Conservation (phyloP, 108 stramenopile genomes). For the Conticribra guillardii region DNA sequence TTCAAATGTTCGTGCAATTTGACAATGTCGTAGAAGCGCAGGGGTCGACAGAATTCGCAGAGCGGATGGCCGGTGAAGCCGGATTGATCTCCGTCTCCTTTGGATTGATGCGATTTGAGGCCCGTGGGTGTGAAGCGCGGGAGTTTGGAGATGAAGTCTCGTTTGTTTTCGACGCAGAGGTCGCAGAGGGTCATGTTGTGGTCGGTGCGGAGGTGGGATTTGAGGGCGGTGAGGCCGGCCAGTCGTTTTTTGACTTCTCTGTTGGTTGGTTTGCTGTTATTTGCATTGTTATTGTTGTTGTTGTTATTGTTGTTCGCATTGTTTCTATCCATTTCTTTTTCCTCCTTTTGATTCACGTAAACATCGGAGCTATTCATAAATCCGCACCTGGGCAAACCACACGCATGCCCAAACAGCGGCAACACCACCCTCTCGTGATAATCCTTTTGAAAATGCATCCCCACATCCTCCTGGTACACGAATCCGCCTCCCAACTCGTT, state of each 20-base stretch:
- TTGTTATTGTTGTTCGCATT: not conserved
- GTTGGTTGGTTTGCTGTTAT: slow-evolving; percentile 13
- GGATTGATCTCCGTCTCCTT: slow-evolving; percentile 69
- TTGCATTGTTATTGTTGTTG: slow-evolving; percentile 26
- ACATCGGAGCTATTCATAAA: slow-evolving; percentile 44
- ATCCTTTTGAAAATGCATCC: slow-evolving; percentile 73
- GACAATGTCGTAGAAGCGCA: slow-evolving; percentile 81
- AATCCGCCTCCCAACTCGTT: slow-evolving; percentile 52
- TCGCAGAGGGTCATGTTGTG: slow-evolving; percentile 77
- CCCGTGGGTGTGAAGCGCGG: slow-evolving; percentile 67
- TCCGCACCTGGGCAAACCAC: slow-evolving; percentile 51
- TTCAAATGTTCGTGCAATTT: slow-evolving; percentile 85
- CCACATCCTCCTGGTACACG: slow-evolving; percentile 67
- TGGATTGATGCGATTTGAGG: slow-evolving; percentile 67
- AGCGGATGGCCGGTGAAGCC: slow-evolving; percentile 84
- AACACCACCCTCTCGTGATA: slow-evolving; percentile 62
- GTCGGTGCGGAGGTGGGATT: slow-evolving; percentile 69
- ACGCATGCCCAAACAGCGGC: slow-evolving; percentile 70
- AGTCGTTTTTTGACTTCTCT: slow-evolving; percentile 38
- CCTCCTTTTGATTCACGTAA: slow-evolving; percentile 27
- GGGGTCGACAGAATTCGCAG: slow-evolving; percentile 87
- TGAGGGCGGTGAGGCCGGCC: slow-evolving; percentile 51
- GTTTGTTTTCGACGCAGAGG: slow-evolving; percentile 78
- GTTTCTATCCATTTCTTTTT: slow-evolving; percentile 4
- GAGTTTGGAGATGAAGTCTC: slow-evolving; percentile 77